These are phyloP conservation scores for Lachancea nothofagi DNA, from an alignment of 805 yeast species.

Conservation along the genomic window DNA sequence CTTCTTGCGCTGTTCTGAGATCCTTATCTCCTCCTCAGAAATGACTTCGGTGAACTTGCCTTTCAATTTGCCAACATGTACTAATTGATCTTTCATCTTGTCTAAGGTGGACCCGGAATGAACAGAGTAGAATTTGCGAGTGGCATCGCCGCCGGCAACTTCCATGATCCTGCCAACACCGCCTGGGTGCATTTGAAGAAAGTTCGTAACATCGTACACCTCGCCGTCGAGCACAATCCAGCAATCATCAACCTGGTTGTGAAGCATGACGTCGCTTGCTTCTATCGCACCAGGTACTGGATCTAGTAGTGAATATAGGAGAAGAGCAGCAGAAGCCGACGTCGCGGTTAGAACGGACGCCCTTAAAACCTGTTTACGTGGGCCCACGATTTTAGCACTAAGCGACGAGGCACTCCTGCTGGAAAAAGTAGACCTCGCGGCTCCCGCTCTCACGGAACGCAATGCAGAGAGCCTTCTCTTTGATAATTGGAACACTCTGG, in stretches of 20 bases:
- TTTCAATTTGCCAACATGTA: conserved; percentile 15
- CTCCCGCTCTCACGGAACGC: no score
- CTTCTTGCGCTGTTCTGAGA: conserved; percentile 10
- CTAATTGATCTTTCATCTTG: conserved; percentile 14
- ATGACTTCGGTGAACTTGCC: conserved; percentile 13
- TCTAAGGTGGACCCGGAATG: conserved; percentile 28
- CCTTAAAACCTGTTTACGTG: conserved; percentile 3
- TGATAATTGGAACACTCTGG: no score
- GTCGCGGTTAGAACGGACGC: conserved; percentile 15
- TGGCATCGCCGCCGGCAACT: conserved; percentile 81
- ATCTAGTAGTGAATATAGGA: conserved; percentile 10
- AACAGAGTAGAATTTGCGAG: conserved; percentile 39
- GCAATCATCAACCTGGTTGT: conserved; percentile 54
- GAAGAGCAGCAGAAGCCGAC: conserved; percentile 11
- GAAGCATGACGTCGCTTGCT: conserved; percentile 39
- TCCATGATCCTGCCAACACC: conserved; percentile 71
- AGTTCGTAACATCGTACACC: conserved; percentile 78
- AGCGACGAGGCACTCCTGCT: neutral
- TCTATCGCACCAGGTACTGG: conserved; percentile 11
- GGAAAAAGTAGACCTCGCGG: no score
- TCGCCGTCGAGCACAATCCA: conserved; percentile 77
- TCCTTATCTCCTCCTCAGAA: conserved; percentile 17
- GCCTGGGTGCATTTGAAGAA: conserved; percentile 80
- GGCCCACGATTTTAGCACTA: neutral
- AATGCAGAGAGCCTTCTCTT: no score